phyloP scores from a whole-genome alignment of 2,329 filamentous ascomycete genomes.

The Verticillium isaacii region DNA sequence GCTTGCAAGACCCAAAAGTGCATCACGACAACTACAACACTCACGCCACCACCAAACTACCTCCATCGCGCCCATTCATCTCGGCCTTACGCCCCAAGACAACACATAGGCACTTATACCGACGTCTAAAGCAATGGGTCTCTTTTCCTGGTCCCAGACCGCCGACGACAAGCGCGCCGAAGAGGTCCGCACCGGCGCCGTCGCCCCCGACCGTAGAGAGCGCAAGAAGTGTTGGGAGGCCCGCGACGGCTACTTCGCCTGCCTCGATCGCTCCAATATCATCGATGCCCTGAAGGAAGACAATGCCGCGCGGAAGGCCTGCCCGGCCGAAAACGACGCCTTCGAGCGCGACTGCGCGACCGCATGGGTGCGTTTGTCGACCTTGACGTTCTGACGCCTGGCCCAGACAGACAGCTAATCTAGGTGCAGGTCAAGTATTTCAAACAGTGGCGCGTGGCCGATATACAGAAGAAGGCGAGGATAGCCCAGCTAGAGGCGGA shows the following conservation, averaged over 20 bases:
- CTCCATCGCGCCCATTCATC: not conserved
- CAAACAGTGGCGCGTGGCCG: constrained; percentile 92
- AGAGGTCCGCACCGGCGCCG: constrained; percentile 50
- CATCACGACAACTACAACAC: not conserved
- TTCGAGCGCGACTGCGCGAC: constrained; percentile 84
- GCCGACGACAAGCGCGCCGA: constrained; percentile 42
- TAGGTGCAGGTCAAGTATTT: constrained; percentile 86
- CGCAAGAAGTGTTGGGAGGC: constrained; percentile 85
- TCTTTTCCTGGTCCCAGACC: constrained; percentile 38
- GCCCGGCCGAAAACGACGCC: constrained; percentile 35
- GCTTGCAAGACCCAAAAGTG: not conserved
- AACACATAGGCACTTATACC: not conserved
- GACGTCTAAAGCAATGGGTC: constrained; percentile 34
- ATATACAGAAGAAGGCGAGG: constrained; percentile 78
- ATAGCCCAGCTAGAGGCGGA: constrained; percentile 70
- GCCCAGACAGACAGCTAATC: not conserved
- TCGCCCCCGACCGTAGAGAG: constrained; percentile 81
- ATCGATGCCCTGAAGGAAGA: constrained; percentile 57
- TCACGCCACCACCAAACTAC: not conserved
- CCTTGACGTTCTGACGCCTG: not conserved
- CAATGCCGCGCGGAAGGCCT: constrained; percentile 31
- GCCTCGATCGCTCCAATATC: constrained; percentile 77
- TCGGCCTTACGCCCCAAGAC: not conserved
- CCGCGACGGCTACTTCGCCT: constrained; percentile 82
- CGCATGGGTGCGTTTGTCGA: constrained; percentile 69